Base-by-base conservation (phyloP, 139 green algal genomes). In the Gonium pectorale region DNA sequence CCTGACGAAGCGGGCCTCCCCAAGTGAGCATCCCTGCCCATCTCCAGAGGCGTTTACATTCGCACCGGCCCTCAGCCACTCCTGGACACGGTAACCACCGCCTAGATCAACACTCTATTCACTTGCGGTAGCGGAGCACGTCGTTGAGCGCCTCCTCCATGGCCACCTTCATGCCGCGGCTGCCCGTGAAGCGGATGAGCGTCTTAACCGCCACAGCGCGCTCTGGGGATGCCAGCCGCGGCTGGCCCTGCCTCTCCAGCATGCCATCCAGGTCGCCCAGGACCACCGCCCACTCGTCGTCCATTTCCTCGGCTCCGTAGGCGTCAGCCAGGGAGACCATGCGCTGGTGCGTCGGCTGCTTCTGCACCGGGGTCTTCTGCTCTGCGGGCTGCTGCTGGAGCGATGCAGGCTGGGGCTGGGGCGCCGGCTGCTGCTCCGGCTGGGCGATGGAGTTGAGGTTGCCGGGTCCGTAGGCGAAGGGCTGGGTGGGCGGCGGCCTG, bases 201-300 rank as follows among this genome's bases (percentile, higher is more conserved):
- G 56, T 54, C 31, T 56, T 54, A 6, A 81, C 56, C 8, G 74
- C 74, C 38, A 81, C 74, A 5, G 74, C 74, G 1, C 74, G 74
- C 74, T 81, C 74, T 17, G 56, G 74, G 8, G 74, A 56, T 5
- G 54, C 56, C 40, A 81, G 56, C 13, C 49, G 15, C 15, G 74
- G 74, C 56, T 70, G 56, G 38, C 56, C 74, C 15, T 49, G 63
- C 40, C 59, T 33, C 6, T 29, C 74, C 38, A 81, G 27, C 5
- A 70, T 13, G 1, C 40, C 15, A 7, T 81, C 74, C 8, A 81
- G 74, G 74, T 81, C 74, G 15, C 74, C 74, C 11, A 81, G 74
- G 19, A 81, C 56, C 11, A 81, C 74, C 31, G 40, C 49, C 74
- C 74, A 81, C 27, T 69, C 74, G 26, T 69, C 56, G 56, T 81